Base-by-base conservation (phyloP, 2,329 filamentous ascomycete species). In the Colletotrichum spinosum region DNA sequence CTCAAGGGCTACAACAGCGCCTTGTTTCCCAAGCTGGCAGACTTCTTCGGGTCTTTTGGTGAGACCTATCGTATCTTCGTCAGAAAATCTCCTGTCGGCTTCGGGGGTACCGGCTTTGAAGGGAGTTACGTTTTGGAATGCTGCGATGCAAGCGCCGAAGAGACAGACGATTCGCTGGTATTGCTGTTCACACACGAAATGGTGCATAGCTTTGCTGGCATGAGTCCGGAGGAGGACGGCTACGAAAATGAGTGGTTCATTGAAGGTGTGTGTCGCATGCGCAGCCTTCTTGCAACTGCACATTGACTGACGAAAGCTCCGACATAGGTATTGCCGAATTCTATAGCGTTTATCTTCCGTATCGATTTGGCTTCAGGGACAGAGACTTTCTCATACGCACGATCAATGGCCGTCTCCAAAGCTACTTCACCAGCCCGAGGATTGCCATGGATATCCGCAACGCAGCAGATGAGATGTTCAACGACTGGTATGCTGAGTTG, bases 1-100 rank as follows among this genome's bases (percentile, higher is more conserved):
- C 35, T 68, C 5, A 63, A 61, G 35, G 15, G 39, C 2, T 69
- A 68, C 41, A 69, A 67, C 13, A 57, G 55, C n/a, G 44, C 44
- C 10, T 12, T 69, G n/a, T 69, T 63, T 15, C 60, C 60, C 6
- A 52, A 63, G 35, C 12, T 63, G 38, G 37, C 46, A 5, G 35
- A 69, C 6, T 67, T 68, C 34, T 68, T 68, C 41, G 46, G 46
- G 39, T 48, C 46, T 13, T 15, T 42, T 12, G 61, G 17, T 10
- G 55, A 45, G 8, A 59, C 60, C 4, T 69, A 69, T 50, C 62
- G 68, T 6, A 57, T 69, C 11, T 67, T 69, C 38, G 59, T 69
- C 33, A 58, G 68, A 8, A 65, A 63, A n/a, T 48, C 51, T 17
- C 39, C 41, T 3, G 17, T 56, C 2, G 66, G 58, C 2, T 68